Percentiles rank a stretch among this genome's conserved stretches.
Evolutionary conservation across 106 monocot species (phyloP).

Genomic region (Phalaenopsis equestris): DNA sequence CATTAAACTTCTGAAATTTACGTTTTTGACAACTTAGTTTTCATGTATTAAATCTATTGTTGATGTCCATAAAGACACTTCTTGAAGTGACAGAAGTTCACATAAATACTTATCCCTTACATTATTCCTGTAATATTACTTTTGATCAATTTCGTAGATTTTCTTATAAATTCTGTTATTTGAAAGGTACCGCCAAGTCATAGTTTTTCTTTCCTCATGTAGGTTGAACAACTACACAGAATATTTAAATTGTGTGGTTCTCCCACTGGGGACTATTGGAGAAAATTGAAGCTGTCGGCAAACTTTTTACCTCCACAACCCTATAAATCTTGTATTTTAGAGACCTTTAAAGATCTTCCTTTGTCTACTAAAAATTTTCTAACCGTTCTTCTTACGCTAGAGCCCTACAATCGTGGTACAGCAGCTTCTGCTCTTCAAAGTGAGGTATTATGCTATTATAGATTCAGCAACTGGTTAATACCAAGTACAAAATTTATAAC

Average conservation of each 20-base stretch:
- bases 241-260: constrained; percentile 49
- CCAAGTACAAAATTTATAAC: background rate
- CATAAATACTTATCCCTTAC: background rate
- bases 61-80: background rate
- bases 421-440: constrained; percentile 32
- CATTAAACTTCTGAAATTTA: background rate
- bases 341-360: constrained; percentile 30
- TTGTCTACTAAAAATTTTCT: constrained; percentile 23
- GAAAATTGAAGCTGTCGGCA: constrained; percentile 26
- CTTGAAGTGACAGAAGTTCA: background rate
- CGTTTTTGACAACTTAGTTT: background rate
- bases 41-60: background rate
- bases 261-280: constrained; percentile 32
- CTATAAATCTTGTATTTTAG: constrained; percentile 26
- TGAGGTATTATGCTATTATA: constrained; percentile 15
- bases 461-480: background rate
- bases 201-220: constrained; percentile 6
- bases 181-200: background rate
- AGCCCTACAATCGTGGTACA: constrained; percentile 31
- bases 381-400: constrained; percentile 27
- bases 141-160: background rate
- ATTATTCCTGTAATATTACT: background rate
- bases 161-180: background rate
- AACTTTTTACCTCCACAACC: constrained; percentile 25
- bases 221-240: constrained; percentile 35